Percentiles rank a stretch among this genome's conserved stretches.
Evolutionary conservation across 139 green algal genomes (phyloP).

Genomic region (Chlorella ohadii): DNA sequence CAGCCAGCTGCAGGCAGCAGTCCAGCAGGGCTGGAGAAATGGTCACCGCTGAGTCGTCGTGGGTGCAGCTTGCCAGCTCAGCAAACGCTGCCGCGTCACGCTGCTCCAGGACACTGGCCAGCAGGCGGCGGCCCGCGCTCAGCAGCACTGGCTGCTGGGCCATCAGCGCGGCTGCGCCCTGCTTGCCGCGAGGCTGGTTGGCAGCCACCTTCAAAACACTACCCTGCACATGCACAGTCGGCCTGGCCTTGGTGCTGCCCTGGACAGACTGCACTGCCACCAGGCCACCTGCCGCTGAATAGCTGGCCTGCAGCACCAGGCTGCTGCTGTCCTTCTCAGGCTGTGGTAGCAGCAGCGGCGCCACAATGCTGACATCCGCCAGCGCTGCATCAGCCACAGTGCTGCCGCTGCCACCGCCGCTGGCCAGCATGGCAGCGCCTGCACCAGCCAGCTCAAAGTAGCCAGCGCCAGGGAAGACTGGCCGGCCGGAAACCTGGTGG

Average conservation of each 20-base stretch:
- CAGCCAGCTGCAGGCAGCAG: constrained; percentile 45
- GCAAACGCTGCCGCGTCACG: constrained; percentile 15
- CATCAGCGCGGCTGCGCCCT: too few relatives aligned
- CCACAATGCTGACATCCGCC: constrained; percentile 22
- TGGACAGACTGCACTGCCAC: constrained; percentile 12
- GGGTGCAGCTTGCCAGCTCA: background rate
- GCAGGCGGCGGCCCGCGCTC: constrained; percentile 6
- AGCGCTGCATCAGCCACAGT: background rate
- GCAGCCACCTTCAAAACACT: background rate
- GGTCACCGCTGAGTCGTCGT: constrained; percentile 19
- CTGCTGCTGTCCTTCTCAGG: background rate
- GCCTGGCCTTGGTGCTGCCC: background rate
- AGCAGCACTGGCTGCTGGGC: background rate
- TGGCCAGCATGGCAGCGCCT: constrained; percentile 5
- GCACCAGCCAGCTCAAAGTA: constrained; percentile 42
- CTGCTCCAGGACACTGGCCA: background rate
- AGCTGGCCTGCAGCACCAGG: background rate
- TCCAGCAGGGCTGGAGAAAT: constrained; percentile 48
- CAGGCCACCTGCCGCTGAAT: constrained; percentile 13
- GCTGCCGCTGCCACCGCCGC: background rate
- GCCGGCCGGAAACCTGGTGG: constrained; percentile 46
- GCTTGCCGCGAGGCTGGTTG: background rate
- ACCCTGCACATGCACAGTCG: background rate
- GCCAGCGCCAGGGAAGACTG: constrained; percentile 43
- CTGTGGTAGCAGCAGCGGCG: constrained; percentile 34